Base-by-base conservation (phyloP, 306 rosid genomes). In the Vigna mungo region DNA sequence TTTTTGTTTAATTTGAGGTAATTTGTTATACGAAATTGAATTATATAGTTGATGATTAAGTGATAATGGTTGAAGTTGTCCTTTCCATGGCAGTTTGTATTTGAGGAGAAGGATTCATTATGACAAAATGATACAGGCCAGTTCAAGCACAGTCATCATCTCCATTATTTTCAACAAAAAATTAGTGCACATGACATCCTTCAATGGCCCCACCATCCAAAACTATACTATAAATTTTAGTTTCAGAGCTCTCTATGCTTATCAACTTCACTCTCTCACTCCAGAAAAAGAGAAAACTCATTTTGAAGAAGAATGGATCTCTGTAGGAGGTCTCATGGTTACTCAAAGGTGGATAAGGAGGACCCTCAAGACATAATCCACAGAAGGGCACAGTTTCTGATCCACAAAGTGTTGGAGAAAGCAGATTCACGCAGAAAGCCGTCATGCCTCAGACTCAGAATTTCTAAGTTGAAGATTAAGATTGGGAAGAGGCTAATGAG, bases 361-460 rank as follows among this genome's bases (percentile, higher is more conserved):
- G 96, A 94, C 68, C 90, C 88, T 13, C 89, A 90, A 80, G 96
- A 90, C 65, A 39, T 48, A 46, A 81, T 78, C 17, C 98, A 83
- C 39, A 43, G 88, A 63, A 80, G 86, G 71, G 95, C 97, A 11
- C 98, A 89, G 86, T 92, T 94, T 80, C 85, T 94, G 85, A 89
- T 94, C 85, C 78, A 92, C 85, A 90, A 90, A 43, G 86, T 63
- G 63, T 43, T 94, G 88, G 88, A 84, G 53, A 73, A 83, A 79
- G 95, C 87, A 13, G 89, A 92, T 66, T 68, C 71, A 54, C 68
- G 79, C 25, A 73, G 84, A 54, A 86, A 72, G 54, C 76, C 86
- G 12, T 87, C 89, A 3, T 80, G 73, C 47, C 66, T 86, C 56
- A 84, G 96, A 76, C 79, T 94, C 48, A 87, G 90, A 80, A 85